phyloP scores from a whole-genome alignment of 768 basidiomycete species.

The Tulasnella sp. region DNA sequence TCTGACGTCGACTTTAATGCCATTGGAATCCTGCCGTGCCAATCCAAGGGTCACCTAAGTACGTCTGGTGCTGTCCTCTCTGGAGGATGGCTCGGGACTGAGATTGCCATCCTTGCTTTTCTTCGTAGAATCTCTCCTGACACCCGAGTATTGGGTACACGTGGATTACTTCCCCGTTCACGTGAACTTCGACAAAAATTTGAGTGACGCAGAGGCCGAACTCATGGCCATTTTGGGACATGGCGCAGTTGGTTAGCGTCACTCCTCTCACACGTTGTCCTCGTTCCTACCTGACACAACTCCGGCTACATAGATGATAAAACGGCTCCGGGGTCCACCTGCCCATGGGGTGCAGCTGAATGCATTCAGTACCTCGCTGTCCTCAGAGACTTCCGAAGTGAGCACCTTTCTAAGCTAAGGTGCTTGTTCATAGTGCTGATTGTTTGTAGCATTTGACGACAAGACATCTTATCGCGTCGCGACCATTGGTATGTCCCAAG shows the following conservation, averaged over 20 bases:
- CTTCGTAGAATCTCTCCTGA: constrained; percentile 23
- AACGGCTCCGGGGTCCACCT: constrained; percentile 23
- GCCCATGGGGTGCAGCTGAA: constrained; percentile 15
- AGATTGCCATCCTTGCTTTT: not conserved
- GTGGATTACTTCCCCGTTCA: constrained; percentile 28
- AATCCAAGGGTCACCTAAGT: constrained; percentile 14
- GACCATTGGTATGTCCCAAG: not conserved
- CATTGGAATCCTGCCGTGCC: not conserved
- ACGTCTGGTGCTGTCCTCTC: not conserved
- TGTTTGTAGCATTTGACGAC: not conserved
- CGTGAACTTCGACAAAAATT: not conserved
- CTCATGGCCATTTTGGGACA: constrained; percentile 20
- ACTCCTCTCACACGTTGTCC: not conserved
- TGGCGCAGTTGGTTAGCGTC: constrained; percentile 21
- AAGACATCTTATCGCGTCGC: constrained; percentile 24
- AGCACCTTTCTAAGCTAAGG: not conserved
- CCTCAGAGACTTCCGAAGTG: constrained; percentile 18
- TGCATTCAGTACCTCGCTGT: constrained; percentile 2
- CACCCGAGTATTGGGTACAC: constrained; percentile 30
- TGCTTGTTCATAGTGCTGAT: not conserved
- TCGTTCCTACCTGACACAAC: not conserved
- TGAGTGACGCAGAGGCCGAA: constrained; percentile 9
- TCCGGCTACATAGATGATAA: constrained; percentile 11
- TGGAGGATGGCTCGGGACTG: not conserved
- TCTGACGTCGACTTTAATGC: constrained; percentile 1